Conservation (phyloP, 1,284 basidiomycete genomes). For the Marasmius sp. region DNA sequence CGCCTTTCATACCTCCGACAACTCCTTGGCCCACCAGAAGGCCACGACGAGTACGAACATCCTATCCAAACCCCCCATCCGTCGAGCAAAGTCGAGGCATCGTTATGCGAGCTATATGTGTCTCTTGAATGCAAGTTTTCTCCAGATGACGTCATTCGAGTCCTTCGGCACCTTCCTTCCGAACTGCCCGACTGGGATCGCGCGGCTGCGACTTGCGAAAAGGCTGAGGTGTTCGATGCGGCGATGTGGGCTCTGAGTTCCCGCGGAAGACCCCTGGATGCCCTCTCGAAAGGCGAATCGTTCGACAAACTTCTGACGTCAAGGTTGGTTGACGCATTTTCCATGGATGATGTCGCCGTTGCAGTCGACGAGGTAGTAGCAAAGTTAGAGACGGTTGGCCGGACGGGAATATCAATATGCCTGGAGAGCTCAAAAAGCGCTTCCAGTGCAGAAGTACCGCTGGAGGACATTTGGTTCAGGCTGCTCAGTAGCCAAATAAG, state of each 20-base stretch:
- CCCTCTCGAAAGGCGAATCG: slow-evolving; percentile 64
- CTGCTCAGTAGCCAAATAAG: slow-evolving; percentile 81
- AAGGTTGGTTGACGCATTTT: slow-evolving; percentile 46
- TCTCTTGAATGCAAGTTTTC: slow-evolving; percentile 73
- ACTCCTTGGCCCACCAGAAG: slow-evolving; percentile 66
- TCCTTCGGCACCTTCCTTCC: slow-evolving; percentile 59
- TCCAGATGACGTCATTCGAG: slow-evolving; percentile 64
- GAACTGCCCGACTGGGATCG: slow-evolving; percentile 61
- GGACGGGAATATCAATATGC: slow-evolving; percentile 67
- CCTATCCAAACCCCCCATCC: slow-evolving; percentile 24
- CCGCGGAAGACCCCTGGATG: slow-evolving; percentile 60
- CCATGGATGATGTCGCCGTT: slow-evolving; percentile 15
- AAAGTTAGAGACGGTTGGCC: slow-evolving; percentile 54
- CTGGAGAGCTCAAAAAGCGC: slow-evolving; percentile 56
- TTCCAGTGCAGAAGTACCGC: slow-evolving; percentile 44
- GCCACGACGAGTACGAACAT: slow-evolving; percentile 36
- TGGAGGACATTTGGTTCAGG: slow-evolving; percentile 91
- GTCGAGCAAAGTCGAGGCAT: slow-evolving; percentile 44
- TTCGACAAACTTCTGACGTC: slow-evolving; percentile 61
- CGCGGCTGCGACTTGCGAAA: slow-evolving; percentile 67
- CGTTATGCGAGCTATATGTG: slow-evolving; percentile 66
- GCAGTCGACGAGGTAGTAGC: slow-evolving; percentile 34
- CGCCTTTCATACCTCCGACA: slow-evolving; percentile 80
- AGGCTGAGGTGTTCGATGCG: slow-evolving; percentile 67
- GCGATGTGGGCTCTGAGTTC: slow-evolving; percentile 83